Conservation (phyloP, 1,284 basidiomycete genomes). For the Inonotus hispidus region DNA sequence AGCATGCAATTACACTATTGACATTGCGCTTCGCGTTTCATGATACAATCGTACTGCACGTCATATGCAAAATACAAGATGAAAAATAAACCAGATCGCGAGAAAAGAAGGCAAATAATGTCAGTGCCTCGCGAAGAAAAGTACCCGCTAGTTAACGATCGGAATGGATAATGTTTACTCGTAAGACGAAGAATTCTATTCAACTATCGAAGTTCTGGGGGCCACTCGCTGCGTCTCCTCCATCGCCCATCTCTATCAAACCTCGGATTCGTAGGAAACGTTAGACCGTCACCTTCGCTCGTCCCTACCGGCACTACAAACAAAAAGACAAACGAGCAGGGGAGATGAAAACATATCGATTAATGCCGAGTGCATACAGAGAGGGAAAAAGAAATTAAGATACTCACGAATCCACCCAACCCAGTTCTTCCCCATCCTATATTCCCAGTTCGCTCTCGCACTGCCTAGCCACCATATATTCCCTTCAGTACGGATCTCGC, state of each 20-base stretch:
- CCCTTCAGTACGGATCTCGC: constrained; percentile 62
- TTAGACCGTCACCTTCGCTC: constrained; percentile 53
- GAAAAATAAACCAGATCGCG: too few relatives aligned
- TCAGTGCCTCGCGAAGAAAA: too few relatives aligned
- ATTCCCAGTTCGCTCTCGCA: constrained; percentile 57
- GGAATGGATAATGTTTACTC: neutral
- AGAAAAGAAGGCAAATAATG: too few relatives aligned
- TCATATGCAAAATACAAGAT: too few relatives aligned
- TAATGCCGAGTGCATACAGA: too few relatives aligned
- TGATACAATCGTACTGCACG: too few relatives aligned
- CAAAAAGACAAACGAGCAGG: constrained; percentile 6
- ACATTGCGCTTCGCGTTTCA: too few relatives aligned
- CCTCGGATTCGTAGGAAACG: constrained; percentile 65
- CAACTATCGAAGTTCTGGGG: constrained; percentile 41
- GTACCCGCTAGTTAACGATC: too few relatives aligned
- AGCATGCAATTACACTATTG: too few relatives aligned
- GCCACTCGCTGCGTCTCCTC: constrained; percentile 67
- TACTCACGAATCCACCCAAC: constrained; percentile 72
- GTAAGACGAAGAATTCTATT: neutral
- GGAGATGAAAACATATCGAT: too few relatives aligned
- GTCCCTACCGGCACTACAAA: constrained; percentile 63
- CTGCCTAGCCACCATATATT: constrained; percentile 84
- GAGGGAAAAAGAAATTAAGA: too few relatives aligned
- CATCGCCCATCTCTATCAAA: constrained; percentile 67
- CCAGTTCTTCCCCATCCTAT: constrained; percentile 63